phyloP scores from a whole-genome alignment of 1,139 yeast species.

The Diutina pseudorugosa region DNA sequence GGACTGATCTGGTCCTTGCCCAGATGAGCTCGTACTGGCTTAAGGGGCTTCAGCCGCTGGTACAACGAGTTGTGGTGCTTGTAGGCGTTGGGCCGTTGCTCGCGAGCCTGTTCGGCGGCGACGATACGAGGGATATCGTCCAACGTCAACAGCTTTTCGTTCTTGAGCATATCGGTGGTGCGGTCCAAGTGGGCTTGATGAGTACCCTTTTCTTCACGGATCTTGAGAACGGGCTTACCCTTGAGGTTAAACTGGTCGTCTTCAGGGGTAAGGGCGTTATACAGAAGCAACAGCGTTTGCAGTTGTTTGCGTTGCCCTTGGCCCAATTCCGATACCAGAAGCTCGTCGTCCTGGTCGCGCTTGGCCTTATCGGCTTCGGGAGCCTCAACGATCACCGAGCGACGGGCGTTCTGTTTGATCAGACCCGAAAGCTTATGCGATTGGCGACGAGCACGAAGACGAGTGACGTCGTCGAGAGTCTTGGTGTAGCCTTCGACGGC shows the following conservation, averaged over 20 bases:
- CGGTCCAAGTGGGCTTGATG: constrained; percentile 22
- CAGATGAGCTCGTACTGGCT: constrained; percentile 6
- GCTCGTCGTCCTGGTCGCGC: constrained; percentile 10
- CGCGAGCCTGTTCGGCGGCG: constrained; percentile 94
- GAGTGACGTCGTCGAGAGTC: constrained; percentile 67
- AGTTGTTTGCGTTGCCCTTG: background rate
- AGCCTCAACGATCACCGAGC: constrained; percentile 34
- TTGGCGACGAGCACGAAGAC: constrained; percentile 65
- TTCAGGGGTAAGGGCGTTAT: constrained; percentile 9
- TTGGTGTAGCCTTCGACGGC: constrained; percentile 42
- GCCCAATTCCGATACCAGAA: background rate
- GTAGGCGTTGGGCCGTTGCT: constrained; percentile 78
- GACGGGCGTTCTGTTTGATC: constrained; percentile 34
- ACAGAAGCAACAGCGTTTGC: constrained; percentile 2
- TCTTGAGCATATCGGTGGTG: constrained; percentile 61
- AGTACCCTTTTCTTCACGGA: constrained; percentile 32
- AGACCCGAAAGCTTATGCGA: constrained; percentile 50
- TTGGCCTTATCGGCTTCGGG: constrained; percentile 43
- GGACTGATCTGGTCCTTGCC: constrained; percentile 6
- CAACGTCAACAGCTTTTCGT: constrained; percentile 76
- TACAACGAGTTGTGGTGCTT: constrained; percentile 48
- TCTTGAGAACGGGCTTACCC: constrained; percentile 20
- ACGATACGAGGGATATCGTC: constrained; percentile 96
- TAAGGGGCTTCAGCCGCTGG: constrained; percentile 23
- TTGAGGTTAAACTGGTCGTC: constrained; percentile 23